Base-by-base conservation (phyloP, 306 rosid species). In the Begonia masoniana region DNA sequence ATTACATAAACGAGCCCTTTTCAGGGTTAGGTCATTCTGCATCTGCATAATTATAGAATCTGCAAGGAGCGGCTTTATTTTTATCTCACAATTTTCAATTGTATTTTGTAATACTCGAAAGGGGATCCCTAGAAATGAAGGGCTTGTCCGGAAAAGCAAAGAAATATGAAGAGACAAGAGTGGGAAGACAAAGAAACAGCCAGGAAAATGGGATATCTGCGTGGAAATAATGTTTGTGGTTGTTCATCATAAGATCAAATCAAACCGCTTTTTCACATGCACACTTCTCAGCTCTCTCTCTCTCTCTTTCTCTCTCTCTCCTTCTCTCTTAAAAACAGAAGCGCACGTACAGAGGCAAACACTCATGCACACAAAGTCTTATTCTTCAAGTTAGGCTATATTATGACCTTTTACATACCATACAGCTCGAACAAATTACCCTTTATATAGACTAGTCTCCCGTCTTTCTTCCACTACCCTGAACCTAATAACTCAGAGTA, bases 371-470 rank as follows among this genome's bases (percentile, higher is more conserved):
- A 42, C 11, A 43, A 21, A 49, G 65, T 65, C 73, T 75, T 68
- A 73, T 62, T 57, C 70, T 64, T 68, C 52, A 59, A 77, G 78
- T 60, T 71, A 59, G 67, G 68, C 76, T 66, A 56, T 75, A 84
- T 78, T 78, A 76, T 64, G 94, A 75, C 94, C 72, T 69, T 74
- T 69, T 74, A 47, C 62, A 78, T 54, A 67, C 67, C 58, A 53
- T 16, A 43, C 10, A 35, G 41, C 74, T 54, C 56, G 75, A 62
- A 64, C 66, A 62, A 41, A 31, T 31, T 31, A 31, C 39, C 78
- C 50, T 62, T 71, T 66, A 54, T 72, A 63, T 31, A 31, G 39
- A 64, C 50, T 61, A 58, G 16, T 15, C 10, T 56, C 50, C 72
- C 59, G 45, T 47, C 61, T 47, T 60, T 53, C 54, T 68, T 51